These are phyloP conservation scores for Boletus smithii DNA, from an alignment of 1,284 basidiomycete species.

Conservation along the genomic window DNA sequence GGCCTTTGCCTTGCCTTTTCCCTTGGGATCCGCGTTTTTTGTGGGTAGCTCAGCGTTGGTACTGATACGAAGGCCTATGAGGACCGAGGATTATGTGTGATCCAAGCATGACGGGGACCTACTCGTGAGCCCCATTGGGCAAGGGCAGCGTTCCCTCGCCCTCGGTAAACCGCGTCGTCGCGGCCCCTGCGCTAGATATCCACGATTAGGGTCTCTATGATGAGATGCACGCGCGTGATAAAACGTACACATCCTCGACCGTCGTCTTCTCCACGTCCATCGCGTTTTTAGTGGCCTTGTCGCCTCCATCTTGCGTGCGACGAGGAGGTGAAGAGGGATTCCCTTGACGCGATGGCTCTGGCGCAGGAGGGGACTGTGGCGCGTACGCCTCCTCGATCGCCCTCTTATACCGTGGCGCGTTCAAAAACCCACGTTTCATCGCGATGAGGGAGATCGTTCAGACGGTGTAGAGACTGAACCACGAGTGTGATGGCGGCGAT, in stretches of 20 bases:
- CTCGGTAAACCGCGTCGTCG: too few species aligned
- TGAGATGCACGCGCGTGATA: neutral
- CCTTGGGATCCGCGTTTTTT: neutral
- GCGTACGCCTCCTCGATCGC: constrained; percentile 9
- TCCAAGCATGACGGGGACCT: neutral
- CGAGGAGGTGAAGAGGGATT: neutral
- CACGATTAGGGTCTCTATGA: neutral
- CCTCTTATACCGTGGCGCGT: constrained; percentile 5
- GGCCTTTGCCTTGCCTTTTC: neutral
- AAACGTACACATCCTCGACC: neutral
- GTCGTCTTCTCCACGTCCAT: too few species aligned
- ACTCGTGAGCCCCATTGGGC: neutral
- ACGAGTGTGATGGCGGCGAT: neutral
- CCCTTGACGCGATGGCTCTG: neutral
- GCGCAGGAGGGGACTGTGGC: neutral
- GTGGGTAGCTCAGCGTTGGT: neutral
- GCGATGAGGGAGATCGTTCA: neutral
- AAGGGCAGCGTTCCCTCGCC: too few species aligned
- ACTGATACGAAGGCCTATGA: neutral
- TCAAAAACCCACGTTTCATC: constrained; percentile 22
- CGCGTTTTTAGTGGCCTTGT: too few species aligned
- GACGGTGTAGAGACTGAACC: neutral
- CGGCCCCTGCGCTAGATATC: neutral
- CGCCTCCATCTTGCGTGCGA: neutral
- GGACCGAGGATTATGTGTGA: neutral